These are phyloP conservation scores for Lepidopterella palustris DNA, from an alignment of 495 filamentous ascomycete genomes.

Conservation along the genomic window DNA sequence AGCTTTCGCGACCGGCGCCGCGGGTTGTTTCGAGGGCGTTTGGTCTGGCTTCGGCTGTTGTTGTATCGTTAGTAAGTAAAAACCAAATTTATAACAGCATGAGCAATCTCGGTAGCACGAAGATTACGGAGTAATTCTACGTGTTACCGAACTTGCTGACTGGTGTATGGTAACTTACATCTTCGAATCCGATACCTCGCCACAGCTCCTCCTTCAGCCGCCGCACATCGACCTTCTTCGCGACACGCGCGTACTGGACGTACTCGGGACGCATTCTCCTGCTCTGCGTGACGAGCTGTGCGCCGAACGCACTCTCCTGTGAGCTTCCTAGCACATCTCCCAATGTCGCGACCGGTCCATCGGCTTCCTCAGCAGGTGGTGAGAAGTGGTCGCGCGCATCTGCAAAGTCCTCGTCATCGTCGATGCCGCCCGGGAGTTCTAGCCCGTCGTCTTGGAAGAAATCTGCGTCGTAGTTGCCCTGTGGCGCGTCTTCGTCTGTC, in stretches of 20 bases:
- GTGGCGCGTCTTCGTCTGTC: conserved; percentile 49
- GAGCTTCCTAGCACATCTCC: conserved; percentile 37
- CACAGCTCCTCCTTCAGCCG: conserved; percentile 94
- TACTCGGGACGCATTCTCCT: conserved; percentile 83
- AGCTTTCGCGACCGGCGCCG: conserved; percentile 19
- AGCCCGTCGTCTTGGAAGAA: conserved; percentile 97
- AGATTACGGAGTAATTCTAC: too few relatives aligned
- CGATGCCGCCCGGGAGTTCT: conserved; percentile 61
- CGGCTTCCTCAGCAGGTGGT: conserved; percentile 54
- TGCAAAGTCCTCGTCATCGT: conserved; percentile 75
- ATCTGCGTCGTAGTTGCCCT: conserved; percentile 84
- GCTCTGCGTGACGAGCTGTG: conserved; percentile 85
- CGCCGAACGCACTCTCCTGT: conserved; percentile 60
- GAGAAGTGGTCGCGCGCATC: conserved; percentile 89
- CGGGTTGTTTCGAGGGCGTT: conserved; percentile 13
- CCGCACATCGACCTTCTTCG: conserved; percentile 98
- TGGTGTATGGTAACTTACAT: conserved; percentile 24
- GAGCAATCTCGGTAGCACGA: too few relatives aligned
- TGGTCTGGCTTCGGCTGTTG: neutral
- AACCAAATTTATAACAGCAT: too few relatives aligned
- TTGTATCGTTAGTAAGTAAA: too few relatives aligned
- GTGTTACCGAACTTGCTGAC: too few relatives aligned
- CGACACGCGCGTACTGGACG: conserved; percentile 89
- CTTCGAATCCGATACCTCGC: conserved; percentile 71
- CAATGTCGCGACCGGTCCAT: conserved; percentile 35